These are phyloP conservation scores for Asterophora lycoperdoides DNA, from an alignment of 768 basidiomycete genomes.

Conservation along the genomic window DNA sequence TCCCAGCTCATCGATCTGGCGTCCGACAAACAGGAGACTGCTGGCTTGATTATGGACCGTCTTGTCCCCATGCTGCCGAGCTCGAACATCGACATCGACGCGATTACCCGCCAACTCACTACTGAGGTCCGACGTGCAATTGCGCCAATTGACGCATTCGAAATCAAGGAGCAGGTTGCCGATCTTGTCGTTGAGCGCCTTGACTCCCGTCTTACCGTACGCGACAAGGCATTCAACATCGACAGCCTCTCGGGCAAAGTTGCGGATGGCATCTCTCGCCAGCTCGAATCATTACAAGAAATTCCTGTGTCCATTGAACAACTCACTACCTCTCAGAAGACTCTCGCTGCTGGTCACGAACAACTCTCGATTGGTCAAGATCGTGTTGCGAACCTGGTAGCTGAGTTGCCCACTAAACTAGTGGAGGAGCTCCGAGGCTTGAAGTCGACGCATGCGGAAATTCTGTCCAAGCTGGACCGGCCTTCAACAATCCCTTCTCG, in stretches of 20 bases:
- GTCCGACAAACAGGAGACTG: slow-evolving; percentile 86
- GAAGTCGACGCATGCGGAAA: slow-evolving; percentile 31
- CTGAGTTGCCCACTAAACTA: slow-evolving; percentile 46
- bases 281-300: slow-evolving; percentile 38
- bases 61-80: slow-evolving; percentile 63
- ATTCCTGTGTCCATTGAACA: slow-evolving; percentile 36
- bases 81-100: slow-evolving; percentile 45
- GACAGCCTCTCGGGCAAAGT: slow-evolving; percentile 56
- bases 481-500: slow-evolving; percentile 17
- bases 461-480: slow-evolving; percentile 27
- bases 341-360: slow-evolving; percentile 32
- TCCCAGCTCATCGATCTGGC: slow-evolving; percentile 86
- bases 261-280: slow-evolving; percentile 44
- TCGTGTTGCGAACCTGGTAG: slow-evolving; percentile 37
- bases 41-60: slow-evolving; percentile 70
- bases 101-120: slow-evolving; percentile 55
- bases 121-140: slow-evolving; percentile 68
- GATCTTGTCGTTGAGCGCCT: slow-evolving; percentile 85
- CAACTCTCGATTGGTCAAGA: slow-evolving; percentile 37
- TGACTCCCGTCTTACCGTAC: slow-evolving; percentile 73
- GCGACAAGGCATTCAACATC: slow-evolving; percentile 66
- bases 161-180: slow-evolving; percentile 86
- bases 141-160: slow-evolving; percentile 76
- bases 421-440: slow-evolving; percentile 41
- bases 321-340: slow-evolving; percentile 40